These are phyloP conservation scores for Mimosa pudica DNA, from an alignment of 306 rosid genomes.

Conservation along the genomic window DNA sequence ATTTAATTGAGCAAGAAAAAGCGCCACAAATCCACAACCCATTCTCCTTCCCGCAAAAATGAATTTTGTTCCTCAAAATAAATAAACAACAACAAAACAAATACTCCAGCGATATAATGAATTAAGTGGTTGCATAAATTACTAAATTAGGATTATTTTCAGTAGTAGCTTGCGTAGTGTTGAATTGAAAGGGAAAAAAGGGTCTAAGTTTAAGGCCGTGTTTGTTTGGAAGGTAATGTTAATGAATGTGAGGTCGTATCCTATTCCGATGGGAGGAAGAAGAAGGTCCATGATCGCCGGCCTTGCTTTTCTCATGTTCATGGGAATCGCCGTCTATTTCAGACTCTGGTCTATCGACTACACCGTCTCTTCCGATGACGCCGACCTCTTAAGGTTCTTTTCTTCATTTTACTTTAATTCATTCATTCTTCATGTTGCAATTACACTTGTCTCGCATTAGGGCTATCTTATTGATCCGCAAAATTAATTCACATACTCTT, in stretches of 20 bases:
- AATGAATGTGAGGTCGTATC: too few species aligned
- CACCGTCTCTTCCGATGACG: constrained; percentile 50
- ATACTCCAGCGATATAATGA: background rate
- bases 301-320: constrained; percentile 45
- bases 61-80: background rate
- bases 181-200: background rate
- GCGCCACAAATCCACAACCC: background rate
- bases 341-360: constrained; percentile 63
- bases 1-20: background rate
- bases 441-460: background rate
- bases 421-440: background rate
- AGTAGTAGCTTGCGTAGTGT: background rate
- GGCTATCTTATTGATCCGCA: background rate
- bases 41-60: background rate
- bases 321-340: constrained; percentile 56
- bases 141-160: background rate
- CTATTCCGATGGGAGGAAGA: constrained; percentile 4
- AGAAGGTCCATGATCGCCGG: constrained; percentile 6
- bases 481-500: background rate
- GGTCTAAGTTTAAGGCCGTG: background rate
- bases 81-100: background rate
- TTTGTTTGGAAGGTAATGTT: background rate
- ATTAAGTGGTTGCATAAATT: background rate
- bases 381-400: constrained; percentile 56
- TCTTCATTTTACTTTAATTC: background rate